Evolutionary conservation across 192 early-diverging fungal genomes (phyloP).

Genomic region (Endogone sp.): DNA sequence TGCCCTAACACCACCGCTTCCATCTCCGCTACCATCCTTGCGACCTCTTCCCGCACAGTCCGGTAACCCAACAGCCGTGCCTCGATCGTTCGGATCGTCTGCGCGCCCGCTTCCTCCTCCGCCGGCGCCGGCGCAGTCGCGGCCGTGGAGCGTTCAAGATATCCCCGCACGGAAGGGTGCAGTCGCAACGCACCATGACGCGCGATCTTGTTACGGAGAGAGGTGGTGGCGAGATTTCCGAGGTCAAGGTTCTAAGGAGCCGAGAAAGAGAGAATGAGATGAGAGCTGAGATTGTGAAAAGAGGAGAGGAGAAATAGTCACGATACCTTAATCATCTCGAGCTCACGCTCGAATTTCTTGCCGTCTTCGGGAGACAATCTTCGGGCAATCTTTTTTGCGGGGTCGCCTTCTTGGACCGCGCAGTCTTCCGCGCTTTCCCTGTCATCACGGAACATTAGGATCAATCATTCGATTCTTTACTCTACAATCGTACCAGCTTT

Average conservation of each 20-base stretch:
- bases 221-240: constrained; percentile 8
- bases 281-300: neutral
- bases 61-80: constrained; percentile 12
- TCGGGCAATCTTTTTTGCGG: constrained; percentile 4
- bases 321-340: constrained; percentile 19
- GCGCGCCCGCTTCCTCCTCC: neutral
- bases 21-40: constrained; percentile 8
- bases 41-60: constrained; percentile 7
- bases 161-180: neutral
- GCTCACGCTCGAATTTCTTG: constrained; percentile 13
- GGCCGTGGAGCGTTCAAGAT: neutral
- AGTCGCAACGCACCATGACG: constrained; percentile 9
- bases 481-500: neutral
- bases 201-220: constrained; percentile 7
- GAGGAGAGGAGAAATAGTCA: neutral
- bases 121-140: too few species aligned
- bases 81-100: constrained; percentile 8
- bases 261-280: neutral
- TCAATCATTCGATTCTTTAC: neutral
- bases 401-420: neutral
- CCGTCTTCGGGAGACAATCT: constrained; percentile 9
- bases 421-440: neutral
- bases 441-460: too few species aligned
- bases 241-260: constrained; percentile 13
- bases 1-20: neutral